phyloP scores from a whole-genome alignment of 352 stramenopile genomes.

The Plasmopara muralis region DNA sequence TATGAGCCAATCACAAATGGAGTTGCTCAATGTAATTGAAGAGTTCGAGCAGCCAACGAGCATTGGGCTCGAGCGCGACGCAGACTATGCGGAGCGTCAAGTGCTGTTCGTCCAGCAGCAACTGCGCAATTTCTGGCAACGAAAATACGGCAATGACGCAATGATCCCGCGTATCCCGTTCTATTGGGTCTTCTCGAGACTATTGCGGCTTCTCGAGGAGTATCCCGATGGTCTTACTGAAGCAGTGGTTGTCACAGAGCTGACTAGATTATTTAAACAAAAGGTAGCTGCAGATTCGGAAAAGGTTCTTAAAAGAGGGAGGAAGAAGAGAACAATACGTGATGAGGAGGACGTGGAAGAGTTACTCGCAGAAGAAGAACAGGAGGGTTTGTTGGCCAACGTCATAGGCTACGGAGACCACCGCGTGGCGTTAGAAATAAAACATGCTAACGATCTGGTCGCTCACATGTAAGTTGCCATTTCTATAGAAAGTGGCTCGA shows the following conservation, averaged over 20 bases:
- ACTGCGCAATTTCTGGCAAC: conserved; percentile 34
- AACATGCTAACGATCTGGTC: conserved; percentile 13
- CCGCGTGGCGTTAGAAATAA: conserved; percentile 31
- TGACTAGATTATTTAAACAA: conserved; percentile 38
- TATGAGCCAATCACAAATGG: conserved; percentile 25
- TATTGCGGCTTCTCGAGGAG: conserved; percentile 47
- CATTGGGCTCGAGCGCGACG: background rate
- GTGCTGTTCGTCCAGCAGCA: conserved; percentile 33
- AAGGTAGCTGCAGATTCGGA: conserved; percentile 13
- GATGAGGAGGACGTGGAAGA: conserved; percentile 27
- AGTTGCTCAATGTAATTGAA: conserved; percentile 56
- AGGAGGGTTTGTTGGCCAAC: conserved; percentile 31
- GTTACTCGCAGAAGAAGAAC: conserved; percentile 34
- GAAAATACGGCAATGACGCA: conserved; percentile 18
- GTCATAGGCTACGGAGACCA: conserved; percentile 31
- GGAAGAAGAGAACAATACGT: conserved; percentile 21
- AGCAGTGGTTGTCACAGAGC: conserved; percentile 52
- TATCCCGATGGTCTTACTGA: conserved; percentile 68
- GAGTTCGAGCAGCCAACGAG: conserved; percentile 24
- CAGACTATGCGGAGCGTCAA: conserved; percentile 46
- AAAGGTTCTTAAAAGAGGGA: background rate
- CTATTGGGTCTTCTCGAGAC: conserved; percentile 50
- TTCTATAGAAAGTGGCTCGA: background rate
- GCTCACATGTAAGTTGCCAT: conserved; percentile 24
- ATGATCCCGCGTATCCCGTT: conserved; percentile 31